These are phyloP conservation scores for Dioscorea dumetorum DNA, from an alignment of 106 monocot genomes.

Conservation along the genomic window DNA sequence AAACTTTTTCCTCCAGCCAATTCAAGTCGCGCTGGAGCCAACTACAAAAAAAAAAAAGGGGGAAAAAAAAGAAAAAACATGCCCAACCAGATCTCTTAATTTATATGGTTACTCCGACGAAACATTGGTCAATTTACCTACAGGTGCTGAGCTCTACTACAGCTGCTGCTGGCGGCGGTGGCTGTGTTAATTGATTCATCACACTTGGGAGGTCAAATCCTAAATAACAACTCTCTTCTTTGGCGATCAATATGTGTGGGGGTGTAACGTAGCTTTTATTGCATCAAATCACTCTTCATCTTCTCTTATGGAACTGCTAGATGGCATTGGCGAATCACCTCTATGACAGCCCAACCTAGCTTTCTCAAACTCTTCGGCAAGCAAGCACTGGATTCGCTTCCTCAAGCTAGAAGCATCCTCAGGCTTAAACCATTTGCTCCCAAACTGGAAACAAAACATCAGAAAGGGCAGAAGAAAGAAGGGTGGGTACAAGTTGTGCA, in stretches of 20 bases:
- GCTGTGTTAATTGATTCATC: too few species aligned
- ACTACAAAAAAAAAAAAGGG: too few species aligned
- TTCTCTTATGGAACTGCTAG: not conserved
- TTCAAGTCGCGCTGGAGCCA: too few species aligned
- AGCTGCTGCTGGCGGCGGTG: too few species aligned
- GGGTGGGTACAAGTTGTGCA: not conserved
- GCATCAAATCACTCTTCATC: not conserved
- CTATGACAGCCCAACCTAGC: not conserved
- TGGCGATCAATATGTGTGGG: not conserved
- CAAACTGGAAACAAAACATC: not conserved
- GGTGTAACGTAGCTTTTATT: not conserved
- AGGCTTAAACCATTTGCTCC: not conserved
- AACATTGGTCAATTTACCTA: too few species aligned
- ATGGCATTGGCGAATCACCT: not conserved
- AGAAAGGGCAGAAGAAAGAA: not conserved
- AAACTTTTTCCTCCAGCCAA: too few species aligned
- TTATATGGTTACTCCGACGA: too few species aligned
- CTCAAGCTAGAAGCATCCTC: not conserved
- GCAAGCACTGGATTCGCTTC: not conserved
- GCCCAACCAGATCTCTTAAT: too few species aligned
- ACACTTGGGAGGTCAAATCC: too few species aligned
- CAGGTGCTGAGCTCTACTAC: too few species aligned
- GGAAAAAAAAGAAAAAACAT: too few species aligned
- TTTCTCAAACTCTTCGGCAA: not conserved
- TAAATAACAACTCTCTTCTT: too few species aligned